phyloP scores from a whole-genome alignment of 805 yeast species.

The Ogataea saltuana region DNA sequence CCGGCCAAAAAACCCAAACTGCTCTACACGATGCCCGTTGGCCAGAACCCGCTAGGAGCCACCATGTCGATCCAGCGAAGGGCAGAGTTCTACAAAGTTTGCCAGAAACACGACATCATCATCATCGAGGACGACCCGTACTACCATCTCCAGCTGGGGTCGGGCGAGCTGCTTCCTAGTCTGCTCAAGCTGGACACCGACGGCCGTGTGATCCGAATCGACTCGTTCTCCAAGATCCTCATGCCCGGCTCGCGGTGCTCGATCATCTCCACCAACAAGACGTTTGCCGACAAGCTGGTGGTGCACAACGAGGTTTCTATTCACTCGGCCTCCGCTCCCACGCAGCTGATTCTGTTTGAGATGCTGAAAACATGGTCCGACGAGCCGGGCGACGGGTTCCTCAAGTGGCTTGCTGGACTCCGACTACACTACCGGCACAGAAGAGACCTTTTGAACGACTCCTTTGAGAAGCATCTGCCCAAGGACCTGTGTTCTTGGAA shows the following conservation, averaged over 20 bases:
- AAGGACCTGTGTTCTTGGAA: conserved; percentile 42
- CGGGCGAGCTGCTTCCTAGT: conserved; percentile 56
- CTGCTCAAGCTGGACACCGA: conserved; percentile 70
- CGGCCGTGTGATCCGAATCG: conserved; percentile 76
- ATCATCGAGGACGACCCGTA: conserved; percentile 88
- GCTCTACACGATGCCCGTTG: conserved; percentile 72
- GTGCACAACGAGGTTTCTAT: conserved; percentile 69
- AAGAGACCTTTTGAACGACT: conserved; percentile 57
- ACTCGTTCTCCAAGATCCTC: conserved; percentile 74
- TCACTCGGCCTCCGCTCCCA: conserved; percentile 73
- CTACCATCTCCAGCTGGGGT: conserved; percentile 66
- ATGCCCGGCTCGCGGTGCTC: conserved; percentile 80
- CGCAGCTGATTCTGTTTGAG: conserved; percentile 61
- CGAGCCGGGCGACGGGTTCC: conserved; percentile 55
- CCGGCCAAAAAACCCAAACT: conserved; percentile 50
- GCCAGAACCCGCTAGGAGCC: conserved; percentile 85
- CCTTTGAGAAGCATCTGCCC: conserved; percentile 50
- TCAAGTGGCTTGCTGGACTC: conserved; percentile 68
- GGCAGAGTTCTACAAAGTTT: conserved; percentile 55
- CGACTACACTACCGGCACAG: conserved; percentile 63
- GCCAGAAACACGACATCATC: conserved; percentile 66
- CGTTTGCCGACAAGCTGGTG: conserved; percentile 50
- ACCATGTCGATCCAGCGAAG: conserved; percentile 61
- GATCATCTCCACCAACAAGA: conserved; percentile 66
- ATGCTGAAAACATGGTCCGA: conserved; percentile 59